A percentile compares a stretch with the other conserved stretches of the same genome.
Conservation (phyloP, 768 basidiomycete genomes). For the Mycena belliarum region DNA sequence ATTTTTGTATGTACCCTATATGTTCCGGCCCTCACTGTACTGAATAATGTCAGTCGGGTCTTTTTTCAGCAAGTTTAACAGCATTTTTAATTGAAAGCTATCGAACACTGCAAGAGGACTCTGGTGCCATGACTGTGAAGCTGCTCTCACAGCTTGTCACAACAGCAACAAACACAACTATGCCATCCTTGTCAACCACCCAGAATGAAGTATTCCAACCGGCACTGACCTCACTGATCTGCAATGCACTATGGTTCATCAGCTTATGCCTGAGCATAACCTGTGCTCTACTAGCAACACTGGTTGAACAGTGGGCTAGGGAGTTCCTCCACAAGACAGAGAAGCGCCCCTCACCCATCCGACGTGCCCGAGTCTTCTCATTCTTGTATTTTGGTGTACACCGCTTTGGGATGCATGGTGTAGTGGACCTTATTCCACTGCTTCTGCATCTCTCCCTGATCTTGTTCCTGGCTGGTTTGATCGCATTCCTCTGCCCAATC, state of each 20-base stretch:
- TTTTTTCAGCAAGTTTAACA: background rate
- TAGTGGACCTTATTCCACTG: slow-evolving; percentile 2
- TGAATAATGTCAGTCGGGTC: background rate
- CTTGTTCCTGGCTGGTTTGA: slow-evolving; percentile 7
- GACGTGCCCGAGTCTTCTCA: background rate
- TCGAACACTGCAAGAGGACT: background rate
- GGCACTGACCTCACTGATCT: background rate
- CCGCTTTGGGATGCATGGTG: slow-evolving; percentile 10
- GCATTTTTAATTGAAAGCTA: slow-evolving; percentile 2
- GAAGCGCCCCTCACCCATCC: background rate
- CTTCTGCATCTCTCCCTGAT: slow-evolving; percentile 4
- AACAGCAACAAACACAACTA: background rate
- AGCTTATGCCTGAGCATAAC: slow-evolving; percentile 5
- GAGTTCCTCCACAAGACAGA: slow-evolving; percentile 12
- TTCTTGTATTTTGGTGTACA: slow-evolving; percentile 5
- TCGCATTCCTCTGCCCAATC: slow-evolving; percentile 6
- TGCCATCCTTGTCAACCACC: background rate
- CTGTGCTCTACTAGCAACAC: slow-evolving; percentile 5
- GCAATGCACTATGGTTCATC: slow-evolving; percentile 14
- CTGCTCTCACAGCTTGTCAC: background rate
- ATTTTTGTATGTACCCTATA: background rate
- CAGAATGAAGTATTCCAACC: too few species aligned
- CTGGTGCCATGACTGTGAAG: background rate
- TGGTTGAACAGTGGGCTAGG: slow-evolving; percentile 9
- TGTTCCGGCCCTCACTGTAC: background rate